Evolutionary conservation across 2,329 filamentous ascomycete species (phyloP), one percentile per base, ranked within the genome.

Genomic region (Penicillium paneum): DNA sequence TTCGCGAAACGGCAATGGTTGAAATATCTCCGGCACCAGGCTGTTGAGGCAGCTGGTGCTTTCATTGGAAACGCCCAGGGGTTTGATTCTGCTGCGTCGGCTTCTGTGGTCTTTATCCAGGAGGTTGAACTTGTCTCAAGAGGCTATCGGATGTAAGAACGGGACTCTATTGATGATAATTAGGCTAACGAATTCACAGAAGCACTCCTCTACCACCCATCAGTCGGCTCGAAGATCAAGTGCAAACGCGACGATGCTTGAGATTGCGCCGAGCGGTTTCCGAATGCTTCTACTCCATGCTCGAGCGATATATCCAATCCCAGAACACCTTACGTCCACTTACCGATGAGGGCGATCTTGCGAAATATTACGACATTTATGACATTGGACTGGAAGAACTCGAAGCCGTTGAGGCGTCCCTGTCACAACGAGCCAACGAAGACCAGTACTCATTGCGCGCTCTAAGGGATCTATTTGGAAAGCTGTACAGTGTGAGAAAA

Each of bases 81-180:
- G 46, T 91, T 95, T 64, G 91, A 97, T 72, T 84, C 86, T 38
- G 87, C 87, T 21, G 86, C 84, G 38, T 86, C 86, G 36, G 88
- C 90, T 31, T 88, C 90, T 2, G 79, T 96, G 52, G 85, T 88
- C 35, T 82, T 96, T 56, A 87, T 97, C 58, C 92, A 96, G 71
- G 92, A 97, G 74, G 91, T 97, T n/a, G 92, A 97, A 75, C 81
- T 97, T 31, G 91, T 97, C 26, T 95, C 92, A 29, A 85, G 92
- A 63, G 92, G 92, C 21, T 97, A 96, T 72, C 83, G 90, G 74
- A 80, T 96, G 85, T 91, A 74, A 72, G 86, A 76, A 45, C 42
- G 32, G 35, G 21, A 42, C 41, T 45, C 6, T 46, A 7, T 46
- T 52, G 1, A 8, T 19, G 1, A 19, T 2, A 21, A 29, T 13